A percentile compares a stretch with the other conserved stretches of the same genome.
Conservation (phyloP, 179 eudicot genomes). For the Spinacia oleracea region DNA sequence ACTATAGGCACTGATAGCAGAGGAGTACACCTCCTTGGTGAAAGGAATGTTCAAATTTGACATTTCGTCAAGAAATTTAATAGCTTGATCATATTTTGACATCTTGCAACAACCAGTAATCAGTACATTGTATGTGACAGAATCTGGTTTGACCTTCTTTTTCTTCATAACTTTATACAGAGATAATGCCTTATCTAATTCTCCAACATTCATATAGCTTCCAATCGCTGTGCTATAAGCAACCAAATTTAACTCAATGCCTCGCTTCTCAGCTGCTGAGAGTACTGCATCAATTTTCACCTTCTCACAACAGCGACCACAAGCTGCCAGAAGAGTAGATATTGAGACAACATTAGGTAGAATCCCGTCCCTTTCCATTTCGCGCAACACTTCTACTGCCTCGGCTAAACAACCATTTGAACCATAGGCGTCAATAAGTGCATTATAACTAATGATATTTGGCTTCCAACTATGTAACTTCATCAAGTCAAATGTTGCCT, state of each 20-base stretch:
- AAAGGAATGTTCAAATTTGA: conserved; percentile 53
- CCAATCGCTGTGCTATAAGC: conserved; percentile 92
- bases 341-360: conserved; percentile 90
- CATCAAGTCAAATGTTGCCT: conserved; percentile 67
- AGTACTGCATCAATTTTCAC: conserved; percentile 86
- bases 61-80: conserved; percentile 72
- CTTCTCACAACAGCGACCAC: conserved; percentile 79
- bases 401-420: conserved; percentile 73
- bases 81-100: conserved; percentile 75
- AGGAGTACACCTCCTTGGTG: conserved; percentile 89
- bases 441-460: conserved; percentile 79
- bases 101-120: conserved; percentile 86
- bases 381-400: conserved; percentile 78
- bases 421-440: conserved; percentile 91
- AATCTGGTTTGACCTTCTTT: conserved; percentile 72
- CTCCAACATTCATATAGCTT: conserved; percentile 85
- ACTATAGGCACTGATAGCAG: conserved; percentile 85
- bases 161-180: conserved; percentile 63
- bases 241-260: conserved; percentile 66
- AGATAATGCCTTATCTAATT: conserved; percentile 70
- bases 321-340: conserved; percentile 83
- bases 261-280: conserved; percentile 71
- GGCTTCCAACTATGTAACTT: conserved; percentile 64
- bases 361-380: conserved; percentile 81
- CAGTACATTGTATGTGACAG: conserved; percentile 75